These are phyloP conservation scores for Gomphus sp. DNA, from an alignment of 1,284 basidiomycete species.

Conservation along the genomic window DNA sequence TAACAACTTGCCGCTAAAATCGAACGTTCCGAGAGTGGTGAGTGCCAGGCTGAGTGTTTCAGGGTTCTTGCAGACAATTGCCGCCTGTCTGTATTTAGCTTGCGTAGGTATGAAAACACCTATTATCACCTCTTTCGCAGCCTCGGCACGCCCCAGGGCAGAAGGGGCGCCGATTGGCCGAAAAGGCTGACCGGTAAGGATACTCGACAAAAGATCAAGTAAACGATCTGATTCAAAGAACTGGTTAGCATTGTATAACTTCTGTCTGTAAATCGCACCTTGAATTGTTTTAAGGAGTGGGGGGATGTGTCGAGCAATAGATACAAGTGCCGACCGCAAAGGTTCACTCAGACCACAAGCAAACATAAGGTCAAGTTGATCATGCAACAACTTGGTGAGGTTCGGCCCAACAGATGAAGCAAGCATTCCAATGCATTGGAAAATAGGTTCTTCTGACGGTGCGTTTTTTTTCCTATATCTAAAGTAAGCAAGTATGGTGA, in stretches of 20 bases:
- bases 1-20: conserved; percentile 70
- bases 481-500: conserved; percentile 10
- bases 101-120: background rate
- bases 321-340: conserved; percentile 77
- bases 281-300: conserved; percentile 91
- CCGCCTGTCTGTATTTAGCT: conserved; percentile 13
- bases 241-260: conserved; percentile 4
- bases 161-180: conserved; percentile 76
- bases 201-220: conserved; percentile 73
- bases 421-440: conserved; percentile 96
- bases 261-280: conserved; percentile 36
- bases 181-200: conserved; percentile 78
- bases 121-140: background rate
- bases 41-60: conserved; percentile 84
- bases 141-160: conserved; percentile 44
- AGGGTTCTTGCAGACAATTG: conserved; percentile 44
- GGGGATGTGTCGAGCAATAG: conserved; percentile 84
- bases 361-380: conserved; percentile 96
- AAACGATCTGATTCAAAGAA: conserved; percentile 50
- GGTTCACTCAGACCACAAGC: conserved; percentile 90
- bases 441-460: conserved; percentile 91
- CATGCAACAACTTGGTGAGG: conserved; percentile 91
- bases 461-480: conserved; percentile 81
- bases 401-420: conserved; percentile 94
- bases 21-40: conserved; percentile 84